Percentiles rank a stretch among this genome's conserved stretches.
phyloP scores from a whole-genome alignment of 164 flowering plant species.

The grape (Vitis vinifera) region ASM3070453v1 NC_081812.1:22785001-22785500 shows the following conservation, averaged over 20 bases:
- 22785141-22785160: constrained; percentile 29
- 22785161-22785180: constrained; percentile 28
- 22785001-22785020: constrained; percentile 11
- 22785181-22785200: constrained; percentile 4
- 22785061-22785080: constrained; percentile 20
- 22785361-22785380: constrained; percentile 88
- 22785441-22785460: constrained; percentile 26
- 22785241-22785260: constrained; percentile 15
- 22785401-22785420: constrained; percentile 66
- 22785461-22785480: constrained; percentile 16
- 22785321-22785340: constrained; percentile 20
- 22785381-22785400: constrained; percentile 84
- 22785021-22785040: constrained; percentile 10
- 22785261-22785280: constrained; percentile 20
- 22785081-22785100: constrained; percentile 25
- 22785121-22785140: constrained; percentile 16
- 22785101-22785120: constrained; percentile 20
- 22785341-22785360: constrained; percentile 49
- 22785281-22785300: constrained; percentile 30
- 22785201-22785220: constrained; percentile 3
- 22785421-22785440: constrained; percentile 30
- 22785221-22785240: constrained; percentile 14
- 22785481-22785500: constrained; percentile 38
- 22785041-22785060: constrained; percentile 18
- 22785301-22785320: constrained; percentile 15